Evolutionary conservation across 768 basidiomycete species (phyloP).

Genomic region (Leccinellum rugosiceps): DNA sequence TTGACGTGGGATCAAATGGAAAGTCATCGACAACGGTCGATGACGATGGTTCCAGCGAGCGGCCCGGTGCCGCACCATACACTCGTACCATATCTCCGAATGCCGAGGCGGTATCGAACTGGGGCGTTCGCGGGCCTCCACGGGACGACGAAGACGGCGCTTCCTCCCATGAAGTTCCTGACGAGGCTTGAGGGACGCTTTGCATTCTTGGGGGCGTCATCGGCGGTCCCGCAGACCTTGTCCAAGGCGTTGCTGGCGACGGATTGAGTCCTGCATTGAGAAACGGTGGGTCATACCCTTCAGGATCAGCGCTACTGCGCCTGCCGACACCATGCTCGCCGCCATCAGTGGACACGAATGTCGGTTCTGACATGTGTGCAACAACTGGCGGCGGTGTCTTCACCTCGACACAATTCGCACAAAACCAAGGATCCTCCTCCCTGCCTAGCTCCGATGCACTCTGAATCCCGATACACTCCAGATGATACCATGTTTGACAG

Average conservation of each 20-base stretch:
- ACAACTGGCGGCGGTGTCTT: slow-evolving; percentile 39
- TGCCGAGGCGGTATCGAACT: slow-evolving; percentile 30
- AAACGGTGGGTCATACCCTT: slow-evolving; percentile 54
- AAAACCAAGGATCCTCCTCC: slow-evolving; percentile 80
- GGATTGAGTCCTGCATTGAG: slow-evolving; percentile 51
- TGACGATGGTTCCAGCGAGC: slow-evolving; percentile 30
- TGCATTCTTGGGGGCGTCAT: slow-evolving; percentile 46
- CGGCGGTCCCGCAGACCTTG: slow-evolving; percentile 34
- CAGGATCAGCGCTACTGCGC: slow-evolving; percentile 21
- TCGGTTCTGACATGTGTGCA: slow-evolving; percentile 49
- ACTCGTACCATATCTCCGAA: slow-evolving; percentile 37
- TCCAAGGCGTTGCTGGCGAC: slow-evolving; percentile 55
- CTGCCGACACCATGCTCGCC: slow-evolving; percentile 15
- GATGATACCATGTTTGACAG: slow-evolving; percentile 80
- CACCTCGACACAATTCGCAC: slow-evolving; percentile 52
- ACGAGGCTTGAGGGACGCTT: slow-evolving; percentile 28
- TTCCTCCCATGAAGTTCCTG: slow-evolving; percentile 45
- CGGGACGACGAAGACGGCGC: slow-evolving; percentile 42
- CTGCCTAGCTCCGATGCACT: slow-evolving; percentile 61
- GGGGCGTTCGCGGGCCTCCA: slow-evolving; percentile 55
- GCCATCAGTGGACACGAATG: slow-evolving; percentile 65
- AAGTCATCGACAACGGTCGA: slow-evolving; percentile 42
- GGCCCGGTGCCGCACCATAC: slow-evolving; percentile 38
- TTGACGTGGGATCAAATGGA: slow-evolving; percentile 76
- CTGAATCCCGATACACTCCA: slow-evolving; percentile 72